Evolutionary conservation across 345 rosid genomes (phyloP).

Genomic region (Eucalyptus pauciflora): DNA sequence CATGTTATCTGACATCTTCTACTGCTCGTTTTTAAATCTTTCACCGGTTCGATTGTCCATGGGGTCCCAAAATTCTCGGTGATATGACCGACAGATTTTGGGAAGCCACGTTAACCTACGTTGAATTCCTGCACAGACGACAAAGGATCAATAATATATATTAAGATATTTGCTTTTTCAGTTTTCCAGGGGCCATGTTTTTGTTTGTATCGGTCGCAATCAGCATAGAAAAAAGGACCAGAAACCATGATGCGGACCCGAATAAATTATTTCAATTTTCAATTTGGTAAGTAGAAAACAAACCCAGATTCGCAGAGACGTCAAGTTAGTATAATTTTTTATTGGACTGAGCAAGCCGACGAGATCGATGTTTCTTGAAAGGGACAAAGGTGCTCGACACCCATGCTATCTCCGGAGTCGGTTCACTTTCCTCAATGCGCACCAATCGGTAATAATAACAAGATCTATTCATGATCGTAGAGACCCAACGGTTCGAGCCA

Average conservation of each 20-base stretch:
- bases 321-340: background rate
- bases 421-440: background rate
- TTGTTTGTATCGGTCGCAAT: background rate
- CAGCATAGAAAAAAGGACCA: background rate
- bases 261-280: background rate
- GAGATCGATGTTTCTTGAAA: background rate
- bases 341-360: background rate
- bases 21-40: background rate
- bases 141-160: background rate
- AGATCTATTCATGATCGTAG: background rate
- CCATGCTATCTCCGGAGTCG: background rate
- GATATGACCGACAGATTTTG: background rate
- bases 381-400: background rate
- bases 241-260: background rate
- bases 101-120: background rate
- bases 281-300: background rate
- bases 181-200: background rate
- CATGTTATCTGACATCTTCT: background rate
- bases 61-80: background rate
- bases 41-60: background rate
- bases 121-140: background rate
- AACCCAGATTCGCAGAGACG: background rate
- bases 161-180: background rate
- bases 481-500: background rate
- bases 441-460: background rate